Evolutionary conservation across 176 grass and related monocot genomes (phyloP).

Genomic region (Triticum dicoccoides): DNA sequence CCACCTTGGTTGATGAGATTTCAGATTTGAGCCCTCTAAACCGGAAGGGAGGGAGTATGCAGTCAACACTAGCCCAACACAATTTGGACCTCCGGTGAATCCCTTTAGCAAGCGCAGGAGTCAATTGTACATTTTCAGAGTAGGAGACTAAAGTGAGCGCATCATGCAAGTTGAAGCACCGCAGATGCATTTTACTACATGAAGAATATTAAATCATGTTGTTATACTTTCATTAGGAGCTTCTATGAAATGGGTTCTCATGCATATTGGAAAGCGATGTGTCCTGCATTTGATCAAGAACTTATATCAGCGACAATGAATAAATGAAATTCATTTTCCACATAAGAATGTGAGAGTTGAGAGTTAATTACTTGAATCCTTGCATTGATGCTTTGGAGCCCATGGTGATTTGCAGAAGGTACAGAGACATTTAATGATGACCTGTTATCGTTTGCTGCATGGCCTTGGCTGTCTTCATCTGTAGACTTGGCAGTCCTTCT

Average conservation of each 20-base stretch:
- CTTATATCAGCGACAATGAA: not conserved
- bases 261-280: constrained; percentile 43
- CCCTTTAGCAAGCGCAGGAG: not conserved
- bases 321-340: not conserved
- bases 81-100: not conserved
- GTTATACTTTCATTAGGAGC: constrained; percentile 31
- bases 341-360: not conserved
- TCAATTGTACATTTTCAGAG: no score
- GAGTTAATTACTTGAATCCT: constrained; percentile 54
- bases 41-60: not conserved
- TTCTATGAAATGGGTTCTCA: constrained; percentile 44
- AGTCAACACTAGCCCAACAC: not conserved
- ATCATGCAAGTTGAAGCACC: not conserved
- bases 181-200: not conserved
- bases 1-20: no score
- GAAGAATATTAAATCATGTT: not conserved
- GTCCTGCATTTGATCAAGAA: constrained; percentile 41
- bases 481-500: constrained; percentile 85
- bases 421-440: constrained; percentile 28
- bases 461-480: constrained; percentile 43
- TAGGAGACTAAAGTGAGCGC: not conserved
- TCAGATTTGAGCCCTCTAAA: no score
- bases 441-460: constrained; percentile 39
- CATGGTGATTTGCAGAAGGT: constrained; percentile 45
- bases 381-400: constrained; percentile 37